phyloP scores from a whole-genome alignment of 371 early-diverging fungal genomes.

The Circinella minor region DNA sequence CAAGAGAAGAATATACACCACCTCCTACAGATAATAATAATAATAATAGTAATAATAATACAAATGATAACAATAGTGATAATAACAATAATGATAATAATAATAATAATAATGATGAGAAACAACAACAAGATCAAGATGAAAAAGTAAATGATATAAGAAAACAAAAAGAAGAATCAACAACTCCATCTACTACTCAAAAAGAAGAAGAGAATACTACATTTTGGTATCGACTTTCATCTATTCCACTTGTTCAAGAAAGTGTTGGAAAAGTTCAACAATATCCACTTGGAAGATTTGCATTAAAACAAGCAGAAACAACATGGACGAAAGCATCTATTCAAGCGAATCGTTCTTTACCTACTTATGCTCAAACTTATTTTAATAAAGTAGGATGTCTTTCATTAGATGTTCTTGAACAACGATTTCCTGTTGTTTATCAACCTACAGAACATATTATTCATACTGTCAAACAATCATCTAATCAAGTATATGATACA shows the following conservation, averaged over 20 bases:
- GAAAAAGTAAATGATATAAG: background rate
- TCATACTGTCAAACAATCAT: constrained; percentile 47
- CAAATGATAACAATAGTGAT: too few relatives aligned
- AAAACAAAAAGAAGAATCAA: background rate
- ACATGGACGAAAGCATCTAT: constrained; percentile 49
- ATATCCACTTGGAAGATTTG: constrained; percentile 62
- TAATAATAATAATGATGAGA: background rate
- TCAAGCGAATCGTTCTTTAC: constrained; percentile 40
- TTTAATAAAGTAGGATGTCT: constrained; percentile 58
- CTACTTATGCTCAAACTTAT: constrained; percentile 39
- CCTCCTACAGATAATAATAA: too few relatives aligned
- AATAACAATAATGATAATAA: too few relatives aligned
- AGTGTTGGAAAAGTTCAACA: constrained; percentile 52
- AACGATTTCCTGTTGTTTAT: constrained; percentile 60
- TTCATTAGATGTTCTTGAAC: constrained; percentile 68
- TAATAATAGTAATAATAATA: too few relatives aligned
- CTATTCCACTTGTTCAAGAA: constrained; percentile 67
- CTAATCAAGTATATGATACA: constrained; percentile 26
- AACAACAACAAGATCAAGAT: background rate
- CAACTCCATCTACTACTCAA: background rate
- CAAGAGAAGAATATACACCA: too few relatives aligned
- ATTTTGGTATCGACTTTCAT: constrained; percentile 47
- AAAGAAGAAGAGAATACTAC: background rate
- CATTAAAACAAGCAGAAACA: constrained; percentile 49
- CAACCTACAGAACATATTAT: constrained; percentile 62